Evolutionary conservation across 73 alveolate genomes (phyloP).

Genomic region (Stentor coeruleus): DNA sequence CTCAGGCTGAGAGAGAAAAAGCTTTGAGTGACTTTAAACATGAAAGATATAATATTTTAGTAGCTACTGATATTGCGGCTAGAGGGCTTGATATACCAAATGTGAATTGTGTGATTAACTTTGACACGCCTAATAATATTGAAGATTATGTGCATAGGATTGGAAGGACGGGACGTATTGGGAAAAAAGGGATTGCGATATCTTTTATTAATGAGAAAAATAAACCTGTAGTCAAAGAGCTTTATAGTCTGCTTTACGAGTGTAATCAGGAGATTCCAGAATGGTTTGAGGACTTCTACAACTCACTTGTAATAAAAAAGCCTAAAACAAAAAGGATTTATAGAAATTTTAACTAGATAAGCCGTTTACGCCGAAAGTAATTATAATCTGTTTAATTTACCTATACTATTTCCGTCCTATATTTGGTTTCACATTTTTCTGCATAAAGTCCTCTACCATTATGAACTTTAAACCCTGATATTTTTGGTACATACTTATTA

Average conservation of each 20-base stretch:
- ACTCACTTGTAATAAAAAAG: background rate
- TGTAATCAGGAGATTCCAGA: background rate
- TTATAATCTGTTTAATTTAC: background rate
- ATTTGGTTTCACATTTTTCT: background rate
- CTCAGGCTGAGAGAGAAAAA: conserved; percentile 68
- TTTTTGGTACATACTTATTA: conserved; percentile 73
- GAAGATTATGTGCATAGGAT: conserved; percentile 96
- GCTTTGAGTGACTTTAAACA: conserved; percentile 83
- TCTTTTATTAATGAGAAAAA: no score
- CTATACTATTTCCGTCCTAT: background rate
- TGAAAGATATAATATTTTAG: conserved; percentile 87
- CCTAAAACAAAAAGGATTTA: background rate
- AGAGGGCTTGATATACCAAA: conserved; percentile 98
- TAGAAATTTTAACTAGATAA: background rate
- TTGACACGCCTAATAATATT: conserved; percentile 96
- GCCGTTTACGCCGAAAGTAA: background rate
- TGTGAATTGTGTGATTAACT: conserved; percentile 90
- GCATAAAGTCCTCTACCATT: conserved; percentile 69
- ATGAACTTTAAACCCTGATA: conserved; percentile 86
- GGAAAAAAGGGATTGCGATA: conserved; percentile 89
- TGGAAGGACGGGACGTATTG: conserved; percentile 97
- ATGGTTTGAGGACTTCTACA: background rate
- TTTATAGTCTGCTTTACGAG: background rate
- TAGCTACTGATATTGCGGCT: conserved; percentile 98
- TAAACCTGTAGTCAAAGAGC: no score